These are phyloP conservation scores for Mortierella sp. DNA, from an alignment of 371 early-diverging fungal species.

Conservation along the genomic window DNA sequence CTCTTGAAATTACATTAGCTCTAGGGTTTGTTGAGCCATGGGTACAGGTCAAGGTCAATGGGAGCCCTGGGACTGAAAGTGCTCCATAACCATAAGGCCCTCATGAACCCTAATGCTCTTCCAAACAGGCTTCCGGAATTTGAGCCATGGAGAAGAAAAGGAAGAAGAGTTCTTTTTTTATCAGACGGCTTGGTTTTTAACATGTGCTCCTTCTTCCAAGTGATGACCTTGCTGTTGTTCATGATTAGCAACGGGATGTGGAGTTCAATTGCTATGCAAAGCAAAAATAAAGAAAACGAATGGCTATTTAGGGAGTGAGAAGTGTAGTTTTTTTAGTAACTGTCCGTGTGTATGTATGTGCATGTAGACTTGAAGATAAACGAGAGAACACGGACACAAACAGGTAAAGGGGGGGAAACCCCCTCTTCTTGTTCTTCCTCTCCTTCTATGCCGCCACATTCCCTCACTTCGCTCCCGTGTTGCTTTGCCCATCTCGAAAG, in stretches of 20 bases:
- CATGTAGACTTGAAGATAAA: background rate
- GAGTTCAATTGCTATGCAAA: too few species aligned
- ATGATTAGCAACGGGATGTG: too few species aligned
- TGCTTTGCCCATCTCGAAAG: background rate
- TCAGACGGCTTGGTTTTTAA: background rate
- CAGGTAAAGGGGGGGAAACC: background rate
- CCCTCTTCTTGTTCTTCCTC: background rate
- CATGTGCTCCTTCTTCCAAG: background rate
- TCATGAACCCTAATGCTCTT: too few species aligned
- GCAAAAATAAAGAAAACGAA: background rate
- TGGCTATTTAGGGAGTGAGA: background rate
- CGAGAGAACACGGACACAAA: background rate
- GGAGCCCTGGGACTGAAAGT: background rate
- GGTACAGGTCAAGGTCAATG: background rate
- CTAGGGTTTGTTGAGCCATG: background rate
- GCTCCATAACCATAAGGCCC: too few species aligned
- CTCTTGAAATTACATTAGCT: background rate
- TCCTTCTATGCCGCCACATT: background rate
- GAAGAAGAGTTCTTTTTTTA: background rate
- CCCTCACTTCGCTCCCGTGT: background rate
- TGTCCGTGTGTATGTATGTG: too few species aligned
- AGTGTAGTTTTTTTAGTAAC: background rate
- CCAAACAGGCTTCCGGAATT: too few species aligned
- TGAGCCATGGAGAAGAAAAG: background rate
- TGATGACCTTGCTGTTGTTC: background rate